Evolutionary conservation across 1,139 yeast species (phyloP).

Genomic region (Diutina rugosa): DNA sequence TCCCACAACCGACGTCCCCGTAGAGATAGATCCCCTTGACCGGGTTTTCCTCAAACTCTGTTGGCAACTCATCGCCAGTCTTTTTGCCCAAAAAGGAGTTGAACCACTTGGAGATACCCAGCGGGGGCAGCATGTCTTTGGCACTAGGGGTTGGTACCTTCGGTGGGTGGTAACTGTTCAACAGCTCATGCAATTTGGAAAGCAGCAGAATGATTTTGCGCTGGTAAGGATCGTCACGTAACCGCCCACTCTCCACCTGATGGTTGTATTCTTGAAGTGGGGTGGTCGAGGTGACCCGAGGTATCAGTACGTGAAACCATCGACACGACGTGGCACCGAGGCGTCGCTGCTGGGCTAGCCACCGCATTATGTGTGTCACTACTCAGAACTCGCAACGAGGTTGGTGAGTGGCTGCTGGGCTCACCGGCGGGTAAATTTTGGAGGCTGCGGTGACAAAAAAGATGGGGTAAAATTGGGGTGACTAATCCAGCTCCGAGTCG

Average conservation of each 20-base stretch:
- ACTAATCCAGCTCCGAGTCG: not conserved
- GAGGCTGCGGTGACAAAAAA: not conserved
- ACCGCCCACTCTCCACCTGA: constrained; percentile 36
- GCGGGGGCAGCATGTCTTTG: constrained; percentile 32
- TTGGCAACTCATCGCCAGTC: not conserved
- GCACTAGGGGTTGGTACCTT: constrained; percentile 35
- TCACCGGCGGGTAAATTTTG: not conserved
- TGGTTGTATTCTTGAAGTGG: constrained; percentile 55
- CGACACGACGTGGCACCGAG: not conserved
- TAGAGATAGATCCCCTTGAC: constrained; percentile 80
- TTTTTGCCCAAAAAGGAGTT: constrained; percentile 17
- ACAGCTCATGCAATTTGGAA: constrained; percentile 35
- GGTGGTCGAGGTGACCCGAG: not conserved
- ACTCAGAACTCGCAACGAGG: not conserved
- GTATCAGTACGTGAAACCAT: not conserved
- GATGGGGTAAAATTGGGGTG: not conserved
- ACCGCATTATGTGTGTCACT: not conserved
- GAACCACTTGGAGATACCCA: constrained; percentile 27
- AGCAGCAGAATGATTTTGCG: constrained; percentile 44
- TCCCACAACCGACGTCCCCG: constrained; percentile 98
- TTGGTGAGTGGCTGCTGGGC: not conserved
- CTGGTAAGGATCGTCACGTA: constrained; percentile 59
- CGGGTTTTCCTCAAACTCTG: constrained; percentile 12
- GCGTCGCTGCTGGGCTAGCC: not conserved
- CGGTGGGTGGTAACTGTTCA: constrained; percentile 44